Conservation (phyloP, 164 flowering plant genomes). For the Vitis riparia region DNA sequence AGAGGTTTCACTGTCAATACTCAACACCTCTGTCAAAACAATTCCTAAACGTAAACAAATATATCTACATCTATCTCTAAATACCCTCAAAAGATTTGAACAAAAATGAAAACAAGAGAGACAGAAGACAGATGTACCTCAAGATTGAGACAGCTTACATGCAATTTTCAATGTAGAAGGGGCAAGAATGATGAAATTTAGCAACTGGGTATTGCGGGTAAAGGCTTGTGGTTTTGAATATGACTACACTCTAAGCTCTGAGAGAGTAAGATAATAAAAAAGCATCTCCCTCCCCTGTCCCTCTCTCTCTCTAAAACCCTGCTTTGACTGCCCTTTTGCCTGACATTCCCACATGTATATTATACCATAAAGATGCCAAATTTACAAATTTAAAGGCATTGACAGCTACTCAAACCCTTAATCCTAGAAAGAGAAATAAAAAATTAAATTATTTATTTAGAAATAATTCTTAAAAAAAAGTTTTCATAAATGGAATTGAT, state of each 20-base stretch:
- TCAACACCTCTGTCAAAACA: neutral
- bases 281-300: constrained; percentile 7
- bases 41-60: neutral
- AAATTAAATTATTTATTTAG: too few species aligned
- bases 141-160: constrained; percentile 13
- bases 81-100: neutral
- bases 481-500: too few species aligned
- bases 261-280: constrained; percentile 8
- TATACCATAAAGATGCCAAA: constrained; percentile 2
- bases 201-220: constrained; percentile 29
- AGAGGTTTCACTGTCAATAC: constrained; percentile 29
- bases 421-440: too few species aligned
- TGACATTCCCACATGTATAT: constrained; percentile 30
- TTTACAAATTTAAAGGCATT: neutral
- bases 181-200: constrained; percentile 3
- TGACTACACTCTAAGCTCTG: constrained; percentile 4
- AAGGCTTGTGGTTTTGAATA: constrained; percentile 26
- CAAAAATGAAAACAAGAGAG: neutral
- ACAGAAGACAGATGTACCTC: neutral
- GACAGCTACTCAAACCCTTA: neutral
- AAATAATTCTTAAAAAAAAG: too few species aligned
- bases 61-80: neutral
- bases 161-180: neutral
- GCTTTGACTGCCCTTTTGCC: constrained; percentile 14
- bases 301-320: constrained; percentile 4